phyloP scores from a whole-genome alignment of 202 grass and related monocot species.

The Zoysia matrella region DNA sequence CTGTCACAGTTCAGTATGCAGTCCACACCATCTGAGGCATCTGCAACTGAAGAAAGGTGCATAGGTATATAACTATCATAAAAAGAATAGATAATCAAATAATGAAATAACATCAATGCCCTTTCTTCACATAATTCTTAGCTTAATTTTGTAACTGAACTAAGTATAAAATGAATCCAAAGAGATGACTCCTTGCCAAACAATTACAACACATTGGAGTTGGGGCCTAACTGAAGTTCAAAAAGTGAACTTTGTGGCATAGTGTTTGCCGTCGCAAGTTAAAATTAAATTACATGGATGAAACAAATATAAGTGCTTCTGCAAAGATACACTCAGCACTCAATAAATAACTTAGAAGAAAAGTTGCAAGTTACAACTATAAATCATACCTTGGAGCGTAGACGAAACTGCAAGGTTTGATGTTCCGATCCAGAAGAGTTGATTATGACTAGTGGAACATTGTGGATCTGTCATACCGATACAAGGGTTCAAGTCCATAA shows the following conservation, averaged over 20 bases:
- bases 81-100: not conserved
- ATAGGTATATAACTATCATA: conserved; percentile 22
- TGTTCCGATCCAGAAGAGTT: conserved; percentile 75
- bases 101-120: not conserved
- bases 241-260: not conserved
- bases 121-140: conserved; percentile 3
- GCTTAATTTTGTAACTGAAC: not conserved
- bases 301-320: not conserved
- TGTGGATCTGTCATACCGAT: conserved; percentile 40
- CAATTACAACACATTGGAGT: not conserved
- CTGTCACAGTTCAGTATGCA: conserved; percentile 83
- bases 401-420: conserved; percentile 72
- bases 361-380: conserved; percentile 13
- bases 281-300: not conserved
- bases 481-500: conserved; percentile 37
- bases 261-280: not conserved
- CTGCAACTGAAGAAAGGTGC: conserved; percentile 52
- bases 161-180: not conserved
- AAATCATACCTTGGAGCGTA: conserved; percentile 63
- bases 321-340: not conserved
- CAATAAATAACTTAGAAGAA: not conserved
- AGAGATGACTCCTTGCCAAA: not conserved
- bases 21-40: conserved; percentile 58
- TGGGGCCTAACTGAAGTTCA: not conserved
- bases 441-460: conserved; percentile 36